A percentile compares a stretch with the other conserved stretches of the same genome.
phyloP scores from a whole-genome alignment of 177 flowering plant genomes.

The Tripterygium wilfordii region DNA sequence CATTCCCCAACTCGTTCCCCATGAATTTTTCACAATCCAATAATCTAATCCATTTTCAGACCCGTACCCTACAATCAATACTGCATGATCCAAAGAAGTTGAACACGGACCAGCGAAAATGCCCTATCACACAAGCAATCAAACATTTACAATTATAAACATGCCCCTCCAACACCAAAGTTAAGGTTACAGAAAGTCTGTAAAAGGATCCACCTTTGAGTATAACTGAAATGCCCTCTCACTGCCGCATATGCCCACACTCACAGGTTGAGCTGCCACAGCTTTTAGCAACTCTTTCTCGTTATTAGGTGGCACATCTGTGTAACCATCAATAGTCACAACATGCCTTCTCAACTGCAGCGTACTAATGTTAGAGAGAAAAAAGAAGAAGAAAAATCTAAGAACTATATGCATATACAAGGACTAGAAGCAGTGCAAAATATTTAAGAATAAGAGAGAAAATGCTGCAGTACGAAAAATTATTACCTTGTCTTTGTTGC shows the following conservation, averaged over 20 bases:
- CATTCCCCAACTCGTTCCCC: constrained; percentile 93
- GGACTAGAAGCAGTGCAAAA: background rate
- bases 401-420: background rate
- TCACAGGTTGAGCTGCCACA: constrained; percentile 81
- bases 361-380: background rate
- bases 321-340: constrained; percentile 82
- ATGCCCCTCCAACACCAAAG: background rate
- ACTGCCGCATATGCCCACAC: constrained; percentile 93
- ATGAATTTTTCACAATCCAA: constrained; percentile 92
- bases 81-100: constrained; percentile 82
- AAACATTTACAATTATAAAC: background rate
- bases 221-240: constrained; percentile 80
- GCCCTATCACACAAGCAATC: constrained; percentile 44
- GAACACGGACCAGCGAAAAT: constrained; percentile 87
- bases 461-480: background rate
- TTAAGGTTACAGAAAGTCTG: too few species aligned
- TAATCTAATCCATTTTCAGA: constrained; percentile 80
- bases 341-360: constrained; percentile 60
- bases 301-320: constrained; percentile 54
- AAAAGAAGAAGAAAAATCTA: background rate
- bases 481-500: constrained; percentile 61
- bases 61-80: constrained; percentile 80
- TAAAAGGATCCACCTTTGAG: constrained; percentile 59
- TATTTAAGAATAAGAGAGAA: background rate
- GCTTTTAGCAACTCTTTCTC: constrained; percentile 64